Evolutionary conservation across 2,329 filamentous ascomycete species (phyloP).

Genomic region (Passalora sequoiae): DNA sequence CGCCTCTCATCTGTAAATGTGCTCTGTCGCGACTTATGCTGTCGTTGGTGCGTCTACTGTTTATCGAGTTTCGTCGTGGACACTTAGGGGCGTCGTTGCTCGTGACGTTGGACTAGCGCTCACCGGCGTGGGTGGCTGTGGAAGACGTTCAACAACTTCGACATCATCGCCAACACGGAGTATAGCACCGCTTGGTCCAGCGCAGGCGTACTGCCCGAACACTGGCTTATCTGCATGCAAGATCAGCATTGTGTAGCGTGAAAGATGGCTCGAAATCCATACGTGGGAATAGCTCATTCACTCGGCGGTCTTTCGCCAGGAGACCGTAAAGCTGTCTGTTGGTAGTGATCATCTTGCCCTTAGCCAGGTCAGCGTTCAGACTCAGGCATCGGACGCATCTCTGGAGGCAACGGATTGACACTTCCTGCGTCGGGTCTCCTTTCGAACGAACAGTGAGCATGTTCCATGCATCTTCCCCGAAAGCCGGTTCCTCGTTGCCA

Average conservation of each 20-base stretch:
- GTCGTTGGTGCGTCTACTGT: slow-evolving; percentile 8
- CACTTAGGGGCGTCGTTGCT: slow-evolving; percentile 7
- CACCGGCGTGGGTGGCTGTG: slow-evolving; percentile 11
- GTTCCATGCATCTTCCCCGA: slow-evolving; percentile 33
- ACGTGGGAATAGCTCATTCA: slow-evolving; percentile 32
- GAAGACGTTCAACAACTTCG: slow-evolving; percentile 26
- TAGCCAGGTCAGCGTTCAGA: slow-evolving; percentile 31
- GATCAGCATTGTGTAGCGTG: neutral
- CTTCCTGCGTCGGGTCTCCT: slow-evolving; percentile 27
- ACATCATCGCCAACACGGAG: slow-evolving; percentile 33
- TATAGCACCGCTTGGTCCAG: slow-evolving; percentile 32
- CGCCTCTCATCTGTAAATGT: no score
- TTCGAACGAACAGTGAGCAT: slow-evolving; percentile 31
- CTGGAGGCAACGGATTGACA: slow-evolving; percentile 32
- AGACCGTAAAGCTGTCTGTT: slow-evolving; percentile 32
- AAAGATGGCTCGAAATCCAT: slow-evolving; percentile 8
- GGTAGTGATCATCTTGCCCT: slow-evolving; percentile 32
- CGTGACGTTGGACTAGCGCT: slow-evolving; percentile 40
- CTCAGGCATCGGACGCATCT: slow-evolving; percentile 30
- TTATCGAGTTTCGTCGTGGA: neutral
- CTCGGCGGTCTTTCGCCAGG: slow-evolving; percentile 30
- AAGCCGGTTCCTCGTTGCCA: slow-evolving; percentile 26
- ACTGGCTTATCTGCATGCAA: slow-evolving; percentile 29
- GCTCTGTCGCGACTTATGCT: no score
- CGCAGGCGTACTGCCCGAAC: slow-evolving; percentile 35